Percentiles rank a stretch among this genome's conserved stretches.
Conservation (phyloP, 31 red algal genomes). For the Porphyra umbilicalis region DNA sequence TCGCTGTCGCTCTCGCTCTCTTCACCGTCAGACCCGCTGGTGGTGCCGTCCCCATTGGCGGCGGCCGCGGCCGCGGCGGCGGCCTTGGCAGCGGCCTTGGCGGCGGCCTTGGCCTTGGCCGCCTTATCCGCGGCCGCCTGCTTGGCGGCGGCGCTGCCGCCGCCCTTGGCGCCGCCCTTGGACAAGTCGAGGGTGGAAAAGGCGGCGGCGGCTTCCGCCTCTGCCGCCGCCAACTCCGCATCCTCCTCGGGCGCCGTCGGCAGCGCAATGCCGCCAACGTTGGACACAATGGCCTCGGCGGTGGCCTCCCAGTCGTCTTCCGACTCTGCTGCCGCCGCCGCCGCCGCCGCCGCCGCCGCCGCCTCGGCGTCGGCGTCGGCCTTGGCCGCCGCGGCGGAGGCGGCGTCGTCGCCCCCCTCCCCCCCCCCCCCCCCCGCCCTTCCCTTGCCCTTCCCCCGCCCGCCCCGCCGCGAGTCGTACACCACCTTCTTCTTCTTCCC, state of each 20-base stretch:
- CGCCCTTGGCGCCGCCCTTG: background rate
- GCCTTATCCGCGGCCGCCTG: background rate
- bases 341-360: background rate
- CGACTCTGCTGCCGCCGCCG: conserved; percentile 2
- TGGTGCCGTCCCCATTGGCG: background rate
- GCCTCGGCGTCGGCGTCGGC: background rate
- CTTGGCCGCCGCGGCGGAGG: background rate
- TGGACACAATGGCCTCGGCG: background rate
- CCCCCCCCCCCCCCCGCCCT: too few species aligned
- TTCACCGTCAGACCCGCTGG: background rate
- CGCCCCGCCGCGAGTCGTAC: conserved; percentile 3
- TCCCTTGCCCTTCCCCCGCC: background rate
- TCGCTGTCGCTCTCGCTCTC: conserved; percentile 8
- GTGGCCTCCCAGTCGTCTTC: conserved; percentile 18
- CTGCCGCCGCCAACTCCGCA: background rate
- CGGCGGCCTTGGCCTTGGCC: background rate
- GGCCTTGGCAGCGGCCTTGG: background rate
- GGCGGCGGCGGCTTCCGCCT: background rate
- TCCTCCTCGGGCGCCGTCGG: background rate
- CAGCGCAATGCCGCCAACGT: background rate
- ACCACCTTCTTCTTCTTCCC: conserved; percentile 24
- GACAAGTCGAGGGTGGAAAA: background rate
- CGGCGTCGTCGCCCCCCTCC: too few species aligned
- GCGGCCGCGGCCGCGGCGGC: background rate
- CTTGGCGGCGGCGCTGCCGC: background rate